phyloP scores from a whole-genome alignment of 148 eudicot genomes.

The Polygonum aviculare region DNA sequence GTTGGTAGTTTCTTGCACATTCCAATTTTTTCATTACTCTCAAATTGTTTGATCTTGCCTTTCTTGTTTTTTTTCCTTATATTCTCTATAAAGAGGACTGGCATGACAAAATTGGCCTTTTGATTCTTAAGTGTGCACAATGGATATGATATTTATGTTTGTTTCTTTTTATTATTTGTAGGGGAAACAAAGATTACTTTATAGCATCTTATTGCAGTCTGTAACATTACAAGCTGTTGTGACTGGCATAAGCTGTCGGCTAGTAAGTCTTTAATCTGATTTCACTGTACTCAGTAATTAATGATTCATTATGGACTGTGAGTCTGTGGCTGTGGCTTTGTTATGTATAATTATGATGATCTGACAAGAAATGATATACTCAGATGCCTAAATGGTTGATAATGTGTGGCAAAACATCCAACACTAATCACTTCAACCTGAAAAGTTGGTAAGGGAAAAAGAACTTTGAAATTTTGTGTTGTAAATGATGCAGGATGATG shows the following conservation, averaged over 20 bases:
- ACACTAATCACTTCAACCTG: not conserved
- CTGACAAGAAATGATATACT: not conserved
- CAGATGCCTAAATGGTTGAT: not conserved
- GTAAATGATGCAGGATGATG: conserved; percentile 69
- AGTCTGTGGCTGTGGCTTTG: not conserved
- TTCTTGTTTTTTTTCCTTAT: not conserved
- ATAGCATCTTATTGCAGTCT: conserved; percentile 94
- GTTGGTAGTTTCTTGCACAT: not conserved
- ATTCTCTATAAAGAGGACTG: not conserved
- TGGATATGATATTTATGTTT: not conserved
- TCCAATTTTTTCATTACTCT: not conserved
- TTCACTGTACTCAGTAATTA: not conserved
- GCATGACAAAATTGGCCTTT: not conserved
- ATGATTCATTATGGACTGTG: not conserved
- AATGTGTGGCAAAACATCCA: not conserved
- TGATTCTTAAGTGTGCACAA: not conserved
- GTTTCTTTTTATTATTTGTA: conserved; percentile 22
- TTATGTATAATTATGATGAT: not conserved
- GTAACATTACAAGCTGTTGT: conserved; percentile 91
- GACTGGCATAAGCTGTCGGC: conserved; percentile 76
- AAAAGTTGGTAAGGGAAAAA: not conserved
- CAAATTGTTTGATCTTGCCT: not conserved
- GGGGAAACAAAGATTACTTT: conserved; percentile 91
- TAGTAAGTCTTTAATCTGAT: conserved; percentile 43
- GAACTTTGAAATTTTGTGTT: not conserved